Conservation (phyloP, 495 filamentous ascomycete genomes). For the Filosporella fistucella region DNA sequence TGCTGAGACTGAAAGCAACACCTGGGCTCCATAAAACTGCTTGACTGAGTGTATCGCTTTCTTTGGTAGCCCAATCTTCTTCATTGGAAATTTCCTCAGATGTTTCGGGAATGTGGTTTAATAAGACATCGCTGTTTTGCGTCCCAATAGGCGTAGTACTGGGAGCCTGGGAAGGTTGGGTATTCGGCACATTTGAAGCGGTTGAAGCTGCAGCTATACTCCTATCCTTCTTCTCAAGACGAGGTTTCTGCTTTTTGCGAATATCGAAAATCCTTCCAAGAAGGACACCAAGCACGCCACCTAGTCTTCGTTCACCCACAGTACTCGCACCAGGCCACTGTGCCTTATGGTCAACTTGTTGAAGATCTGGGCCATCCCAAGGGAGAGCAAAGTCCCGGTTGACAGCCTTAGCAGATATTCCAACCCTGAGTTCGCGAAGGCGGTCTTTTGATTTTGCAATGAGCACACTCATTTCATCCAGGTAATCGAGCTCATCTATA, state of each 20-base stretch:
- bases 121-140: slow-evolving; percentile 5
- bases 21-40: slow-evolving; percentile 1
- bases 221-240: slow-evolving; percentile 12
- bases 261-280: slow-evolving; percentile 63
- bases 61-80: slow-evolving; percentile 11
- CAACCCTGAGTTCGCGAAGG: slow-evolving; percentile 74
- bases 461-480: slow-evolving; percentile 83
- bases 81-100: slow-evolving; percentile 4
- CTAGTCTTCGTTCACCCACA: slow-evolving; percentile 43
- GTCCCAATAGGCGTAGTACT: neutral
- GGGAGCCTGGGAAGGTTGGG: neutral
- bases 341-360: slow-evolving; percentile 53
- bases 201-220: neutral
- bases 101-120: slow-evolving; percentile 10
- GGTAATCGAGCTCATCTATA: slow-evolving; percentile 82
- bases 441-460: slow-evolving; percentile 66
- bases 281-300: slow-evolving; percentile 72
- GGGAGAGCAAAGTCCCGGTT: slow-evolving; percentile 53
- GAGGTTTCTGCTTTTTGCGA: slow-evolving; percentile 29
- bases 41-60: slow-evolving; percentile 3
- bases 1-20: slow-evolving; percentile 9
- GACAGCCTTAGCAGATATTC: slow-evolving; percentile 61
- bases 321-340: slow-evolving; percentile 43
- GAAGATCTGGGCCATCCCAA: slow-evolving; percentile 52
- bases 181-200: slow-evolving; percentile 1